Conservation (phyloP, 768 basidiomycete genomes). For the Rhizopogon salebrosus region DNA sequence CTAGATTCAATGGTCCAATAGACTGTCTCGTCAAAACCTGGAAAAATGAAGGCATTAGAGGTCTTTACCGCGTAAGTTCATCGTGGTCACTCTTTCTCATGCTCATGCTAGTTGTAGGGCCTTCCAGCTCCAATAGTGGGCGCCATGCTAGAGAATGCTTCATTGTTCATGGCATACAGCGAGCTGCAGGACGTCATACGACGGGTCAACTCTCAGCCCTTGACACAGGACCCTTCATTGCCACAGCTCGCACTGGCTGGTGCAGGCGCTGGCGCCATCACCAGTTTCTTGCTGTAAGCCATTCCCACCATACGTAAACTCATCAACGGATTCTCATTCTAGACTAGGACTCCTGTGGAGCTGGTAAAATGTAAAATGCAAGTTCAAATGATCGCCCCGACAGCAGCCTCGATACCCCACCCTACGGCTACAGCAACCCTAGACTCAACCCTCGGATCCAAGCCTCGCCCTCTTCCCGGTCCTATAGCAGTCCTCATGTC, state of each 20-base stretch:
- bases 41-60: constrained; percentile 73
- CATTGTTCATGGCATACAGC: constrained; percentile 82
- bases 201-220: constrained; percentile 28
- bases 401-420: constrained; percentile 9
- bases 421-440: constrained; percentile 9
- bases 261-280: constrained; percentile 79
- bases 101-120: constrained; percentile 48
- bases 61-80: constrained; percentile 76
- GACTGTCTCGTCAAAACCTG: constrained; percentile 86
- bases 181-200: constrained; percentile 65
- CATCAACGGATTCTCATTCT: neutral
- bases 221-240: constrained; percentile 45
- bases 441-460: constrained; percentile 4
- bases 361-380: constrained; percentile 98
- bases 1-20: constrained; percentile 76
- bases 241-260: constrained; percentile 75
- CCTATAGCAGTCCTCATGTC: constrained; percentile 62
- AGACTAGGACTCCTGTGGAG: constrained; percentile 80
- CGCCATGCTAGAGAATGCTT: constrained; percentile 89
- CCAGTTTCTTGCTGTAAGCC: constrained; percentile 83
- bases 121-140: constrained; percentile 88
- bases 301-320: neutral
- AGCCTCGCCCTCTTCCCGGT: constrained; percentile 49
- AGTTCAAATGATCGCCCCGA: constrained; percentile 73
- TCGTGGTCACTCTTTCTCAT: neutral